Evolutionary conservation across 2,329 filamentous ascomycete species (phyloP), one percentile per base, ranked within the genome.

Genomic region (Neofusicoccum sp.): DNA sequence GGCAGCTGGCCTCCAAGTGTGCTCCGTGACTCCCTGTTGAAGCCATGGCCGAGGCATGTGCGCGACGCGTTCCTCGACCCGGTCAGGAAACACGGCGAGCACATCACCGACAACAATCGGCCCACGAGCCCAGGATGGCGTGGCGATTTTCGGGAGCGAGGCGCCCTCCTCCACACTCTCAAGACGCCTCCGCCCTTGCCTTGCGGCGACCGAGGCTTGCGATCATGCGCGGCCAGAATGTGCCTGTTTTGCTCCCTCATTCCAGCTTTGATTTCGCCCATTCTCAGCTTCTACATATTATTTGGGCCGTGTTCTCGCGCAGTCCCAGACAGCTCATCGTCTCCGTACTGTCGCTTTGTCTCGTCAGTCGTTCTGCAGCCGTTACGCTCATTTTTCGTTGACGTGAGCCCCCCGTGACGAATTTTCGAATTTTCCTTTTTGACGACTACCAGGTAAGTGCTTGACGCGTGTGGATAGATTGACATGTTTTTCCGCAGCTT

Each of bases 401-500:
- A 14, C 31, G 38, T 40, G 34, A 11, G 24, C n/a, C 34, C 14
- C 9, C 24, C 36, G 49, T 41, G 20, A 40, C 49, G 49, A 54
- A 40, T 28, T 16, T 41, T 24, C 12, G 8, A 12, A 14, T 51
- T 6, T 14, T 24, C 48, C 20, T 9, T 38, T 51, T 38, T 31
- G 36, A 54, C 49, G 24, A 54, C 6, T 30, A 30, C 41, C 36
- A 43, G 36, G 38, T 24, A 41, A 33, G 33, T 26, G 24, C 26
- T 33, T 24, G 26, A n/a, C 9, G 48, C 11, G 5, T 43, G 51
- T 24, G 51, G 38, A 43, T 43, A 56, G 51, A 56, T 56, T 56
- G 51, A 43, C 51, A 56, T 56, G 51, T 26, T 56, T 33, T 56
- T 56, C n/a, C 36, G 38, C 51, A 56, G 51, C 51, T 12, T 56